These are phyloP conservation scores for Microthlaspi erraticum DNA, from an alignment of 345 rosid species.

Conservation along the genomic window DNA sequence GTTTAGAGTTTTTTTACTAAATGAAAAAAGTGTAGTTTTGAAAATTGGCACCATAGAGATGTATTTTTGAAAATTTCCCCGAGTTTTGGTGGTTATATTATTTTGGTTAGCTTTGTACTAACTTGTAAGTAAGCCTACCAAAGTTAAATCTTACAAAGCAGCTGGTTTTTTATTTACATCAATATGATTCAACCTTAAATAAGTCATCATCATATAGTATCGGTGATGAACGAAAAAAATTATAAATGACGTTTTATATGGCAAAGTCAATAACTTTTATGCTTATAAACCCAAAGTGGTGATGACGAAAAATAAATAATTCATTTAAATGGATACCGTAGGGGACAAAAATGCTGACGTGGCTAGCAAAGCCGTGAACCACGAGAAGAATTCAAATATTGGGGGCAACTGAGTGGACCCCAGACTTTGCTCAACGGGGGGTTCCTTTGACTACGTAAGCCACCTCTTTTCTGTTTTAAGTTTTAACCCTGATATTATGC, in stretches of 20 bases:
- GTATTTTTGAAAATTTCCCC: too few relatives aligned
- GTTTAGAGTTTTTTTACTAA: too few relatives aligned
- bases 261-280: constrained; percentile 9
- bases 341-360: background rate
- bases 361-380: constrained; percentile 11
- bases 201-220: background rate
- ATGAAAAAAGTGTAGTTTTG: too few relatives aligned
- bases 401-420: constrained; percentile 10
- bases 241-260: background rate
- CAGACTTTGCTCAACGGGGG: constrained; percentile 1
- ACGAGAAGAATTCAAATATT: constrained; percentile 30
- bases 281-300: background rate
- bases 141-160: background rate
- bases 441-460: background rate
- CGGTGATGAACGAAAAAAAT: constrained; percentile 5
- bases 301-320: constrained; percentile 11
- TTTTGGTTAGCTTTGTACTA: background rate
- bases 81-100: background rate
- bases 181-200: constrained; percentile 17
- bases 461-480: background rate
- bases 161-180: background rate
- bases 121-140: background rate
- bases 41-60: too few relatives aligned
- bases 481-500: background rate
- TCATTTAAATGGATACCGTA: background rate